phyloP scores from a whole-genome alignment of 495 filamentous ascomycete species.

The Xylaria sp. region DNA sequence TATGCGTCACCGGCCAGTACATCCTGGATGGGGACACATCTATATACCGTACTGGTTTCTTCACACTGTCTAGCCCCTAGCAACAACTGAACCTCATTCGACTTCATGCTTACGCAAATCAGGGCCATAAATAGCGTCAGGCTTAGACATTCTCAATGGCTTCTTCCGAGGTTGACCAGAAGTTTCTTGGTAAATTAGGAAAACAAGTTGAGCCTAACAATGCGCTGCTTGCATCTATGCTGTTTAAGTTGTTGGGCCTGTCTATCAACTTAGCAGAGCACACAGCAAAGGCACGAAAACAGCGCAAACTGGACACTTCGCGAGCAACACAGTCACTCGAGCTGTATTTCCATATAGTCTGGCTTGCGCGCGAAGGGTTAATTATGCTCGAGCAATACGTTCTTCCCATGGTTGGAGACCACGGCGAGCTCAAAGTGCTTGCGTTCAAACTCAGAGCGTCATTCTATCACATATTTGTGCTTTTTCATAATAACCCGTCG shows the following conservation, averaged over 20 bases:
- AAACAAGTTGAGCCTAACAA: constrained; percentile 73
- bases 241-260: constrained; percentile 90
- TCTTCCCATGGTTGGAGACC: constrained; percentile 74
- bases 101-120: neutral
- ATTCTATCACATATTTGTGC: constrained; percentile 95
- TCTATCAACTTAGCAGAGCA: constrained; percentile 88
- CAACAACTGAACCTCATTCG: neutral
- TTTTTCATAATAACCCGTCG: constrained; percentile 81
- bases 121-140: neutral
- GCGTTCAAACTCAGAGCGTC: constrained; percentile 90
- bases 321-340: constrained; percentile 71
- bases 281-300: constrained; percentile 79
- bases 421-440: constrained; percentile 82
- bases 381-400: constrained; percentile 86
- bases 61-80: neutral
- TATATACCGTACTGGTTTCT: neutral
- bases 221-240: constrained; percentile 75
- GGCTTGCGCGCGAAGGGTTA: constrained; percentile 91
- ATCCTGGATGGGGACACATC: neutral
- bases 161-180: constrained; percentile 95
- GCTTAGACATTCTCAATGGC: constrained; percentile 66
- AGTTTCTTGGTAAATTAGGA: constrained; percentile 88
- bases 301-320: constrained; percentile 82
- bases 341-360: constrained; percentile 91
- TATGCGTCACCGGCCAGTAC: too few species aligned